phyloP scores from a whole-genome alignment of 164 flowering plant species.

The Annona cherimola region DNA sequence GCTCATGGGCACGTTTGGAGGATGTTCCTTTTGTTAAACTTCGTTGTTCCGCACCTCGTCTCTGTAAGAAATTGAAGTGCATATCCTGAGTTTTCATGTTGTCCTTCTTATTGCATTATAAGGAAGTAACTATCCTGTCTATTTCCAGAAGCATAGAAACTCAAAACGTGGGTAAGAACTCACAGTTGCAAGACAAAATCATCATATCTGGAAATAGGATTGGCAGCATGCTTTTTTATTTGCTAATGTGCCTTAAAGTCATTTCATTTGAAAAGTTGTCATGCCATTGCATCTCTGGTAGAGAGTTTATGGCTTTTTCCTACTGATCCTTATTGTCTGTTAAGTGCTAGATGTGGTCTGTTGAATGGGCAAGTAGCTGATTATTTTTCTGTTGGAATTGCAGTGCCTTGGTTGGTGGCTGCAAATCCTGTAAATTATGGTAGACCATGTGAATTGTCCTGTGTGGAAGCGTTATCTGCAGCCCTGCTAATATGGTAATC shows the following conservation, averaged over 20 bases:
- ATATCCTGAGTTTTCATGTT: background rate
- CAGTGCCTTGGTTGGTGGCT: conserved; percentile 98
- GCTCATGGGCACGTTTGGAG: conserved; percentile 94
- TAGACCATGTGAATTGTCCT: conserved; percentile 90
- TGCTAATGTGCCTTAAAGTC: background rate
- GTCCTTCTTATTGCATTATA: background rate
- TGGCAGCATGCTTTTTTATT: background rate
- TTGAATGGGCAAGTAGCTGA: background rate
- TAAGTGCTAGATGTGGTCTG: background rate
- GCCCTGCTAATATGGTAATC: conserved; percentile 81
- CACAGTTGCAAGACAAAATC: background rate
- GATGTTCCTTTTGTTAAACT: conserved; percentile 96
- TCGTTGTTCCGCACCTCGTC: conserved; percentile 88
- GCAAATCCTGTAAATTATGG: conserved; percentile 99
- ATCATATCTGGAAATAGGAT: background rate
- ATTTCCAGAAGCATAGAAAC: background rate
- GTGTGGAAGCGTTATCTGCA: conserved; percentile 96
- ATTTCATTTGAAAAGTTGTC: background rate
- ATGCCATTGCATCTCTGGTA: background rate
- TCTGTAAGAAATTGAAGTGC: conserved; percentile 46
- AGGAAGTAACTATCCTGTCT: background rate
- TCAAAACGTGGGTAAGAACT: background rate
- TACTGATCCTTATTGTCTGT: background rate
- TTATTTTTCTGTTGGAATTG: conserved; percentile 7
- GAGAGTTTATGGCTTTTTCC: background rate